A percentile compares a stretch with the other conserved stretches of the same genome.
phyloP scores from a whole-genome alignment of 495 filamentous ascomycete species.

The Penicillium cinerascens region DNA sequence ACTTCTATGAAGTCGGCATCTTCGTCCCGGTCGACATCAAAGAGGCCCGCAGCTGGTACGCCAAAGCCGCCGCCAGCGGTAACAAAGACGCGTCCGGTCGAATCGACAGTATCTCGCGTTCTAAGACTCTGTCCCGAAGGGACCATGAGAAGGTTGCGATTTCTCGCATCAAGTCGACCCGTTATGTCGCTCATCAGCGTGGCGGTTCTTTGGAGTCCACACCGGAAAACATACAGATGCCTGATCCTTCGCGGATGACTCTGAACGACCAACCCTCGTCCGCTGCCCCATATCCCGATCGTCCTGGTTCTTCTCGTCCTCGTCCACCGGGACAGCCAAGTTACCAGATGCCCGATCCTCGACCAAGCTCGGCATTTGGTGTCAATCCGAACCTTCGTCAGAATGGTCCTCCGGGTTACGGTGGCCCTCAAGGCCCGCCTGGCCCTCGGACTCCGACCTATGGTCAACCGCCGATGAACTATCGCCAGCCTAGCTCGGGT shows the following conservation, averaged over 20 bases:
- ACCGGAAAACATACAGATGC: conserved; percentile 66
- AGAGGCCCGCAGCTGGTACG: conserved; percentile 87
- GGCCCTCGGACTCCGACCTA: conserved; percentile 8
- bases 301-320: conserved; percentile 38
- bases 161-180: conserved; percentile 77
- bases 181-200: conserved; percentile 79
- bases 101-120: conserved; percentile 79
- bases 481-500: conserved; percentile 37
- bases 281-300: conserved; percentile 40
- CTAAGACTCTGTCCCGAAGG: conserved; percentile 79
- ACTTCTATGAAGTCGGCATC: conserved; percentile 96
- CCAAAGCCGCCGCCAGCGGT: conserved; percentile 82
- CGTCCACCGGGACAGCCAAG: conserved; percentile 66
- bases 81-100: conserved; percentile 84
- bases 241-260: conserved; percentile 57
- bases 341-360: conserved; percentile 40
- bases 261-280: conserved; percentile 39
- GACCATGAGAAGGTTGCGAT: conserved; percentile 93
- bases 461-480: conserved; percentile 30
- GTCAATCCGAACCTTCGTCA: conserved; percentile 54
- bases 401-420: conserved; percentile 31
- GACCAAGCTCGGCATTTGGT: conserved; percentile 65
- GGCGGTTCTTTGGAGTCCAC: conserved; percentile 50
- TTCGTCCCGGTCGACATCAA: conserved; percentile 75
- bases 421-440: conserved; percentile 26